These are phyloP conservation scores for Ustilago esculenta DNA, from an alignment of 1,284 basidiomycete species.

Conservation along the genomic window DNA sequence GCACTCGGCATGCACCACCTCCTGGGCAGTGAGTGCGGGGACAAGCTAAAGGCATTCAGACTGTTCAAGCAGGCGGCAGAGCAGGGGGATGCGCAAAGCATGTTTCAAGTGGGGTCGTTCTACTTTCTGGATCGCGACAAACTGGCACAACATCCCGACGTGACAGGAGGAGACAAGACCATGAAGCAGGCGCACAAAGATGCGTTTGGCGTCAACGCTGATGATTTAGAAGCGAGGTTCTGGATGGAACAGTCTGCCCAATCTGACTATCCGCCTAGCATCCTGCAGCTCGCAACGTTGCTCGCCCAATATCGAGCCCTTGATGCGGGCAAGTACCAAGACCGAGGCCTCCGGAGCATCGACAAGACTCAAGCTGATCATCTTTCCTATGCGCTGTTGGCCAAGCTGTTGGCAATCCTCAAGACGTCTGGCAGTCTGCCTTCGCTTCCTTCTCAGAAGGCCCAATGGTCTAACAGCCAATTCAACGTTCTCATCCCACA, in stretches of 20 bases:
- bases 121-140: constrained; percentile 48
- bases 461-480: constrained; percentile 45
- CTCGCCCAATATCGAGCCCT: constrained; percentile 36
- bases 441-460: constrained; percentile 41
- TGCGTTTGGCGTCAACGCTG: constrained; percentile 49
- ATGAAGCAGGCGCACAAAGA: constrained; percentile 46
- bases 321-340: constrained; percentile 5
- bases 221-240: constrained; percentile 50
- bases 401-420: constrained; percentile 43
- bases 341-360: constrained; percentile 19
- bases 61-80: constrained; percentile 56
- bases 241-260: constrained; percentile 50
- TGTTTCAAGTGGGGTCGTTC: constrained; percentile 56
- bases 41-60: constrained; percentile 29
- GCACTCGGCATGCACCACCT: constrained; percentile 36
- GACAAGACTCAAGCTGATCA: constrained; percentile 34
- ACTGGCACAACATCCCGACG: constrained; percentile 36
- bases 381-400: constrained; percentile 38
- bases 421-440: constrained; percentile 43
- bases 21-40: constrained; percentile 8
- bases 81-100: constrained; percentile 55
- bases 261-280: constrained; percentile 39
- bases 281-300: constrained; percentile 39
- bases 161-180: constrained; percentile 28
- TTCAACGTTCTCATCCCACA: constrained; percentile 42